Evolutionary conservation across 495 filamentous ascomycete genomes (phyloP).

Genomic region (Podospora sp.): DNA sequence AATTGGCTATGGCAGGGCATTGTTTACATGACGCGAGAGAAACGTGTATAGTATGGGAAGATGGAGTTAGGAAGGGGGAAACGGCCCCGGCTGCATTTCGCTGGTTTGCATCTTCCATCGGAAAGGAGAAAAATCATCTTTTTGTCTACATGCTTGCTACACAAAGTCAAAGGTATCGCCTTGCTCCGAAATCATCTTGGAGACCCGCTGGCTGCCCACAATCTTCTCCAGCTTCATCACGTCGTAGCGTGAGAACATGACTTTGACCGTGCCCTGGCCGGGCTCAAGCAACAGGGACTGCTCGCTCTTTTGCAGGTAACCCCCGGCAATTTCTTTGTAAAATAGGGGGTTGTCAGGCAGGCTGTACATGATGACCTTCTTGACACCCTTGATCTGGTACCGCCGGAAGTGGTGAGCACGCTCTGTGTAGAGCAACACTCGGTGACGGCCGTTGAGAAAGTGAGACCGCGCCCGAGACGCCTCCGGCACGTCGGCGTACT

Average conservation of each 20-base stretch:
- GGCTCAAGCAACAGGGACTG: constrained; percentile 53
- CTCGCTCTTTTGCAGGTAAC: constrained; percentile 61
- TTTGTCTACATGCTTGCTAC: constrained; percentile 18
- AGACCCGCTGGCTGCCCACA: constrained; percentile 76
- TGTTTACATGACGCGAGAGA: constrained; percentile 9
- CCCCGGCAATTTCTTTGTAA: constrained; percentile 83
- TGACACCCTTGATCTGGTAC: constrained; percentile 77
- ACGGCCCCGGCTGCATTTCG: background rate
- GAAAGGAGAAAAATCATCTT: constrained; percentile 11
- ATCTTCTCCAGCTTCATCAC: constrained; percentile 83
- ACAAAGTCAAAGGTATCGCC: constrained; percentile 91
- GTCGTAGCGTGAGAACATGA: constrained; percentile 87
- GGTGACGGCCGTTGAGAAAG: constrained; percentile 80
- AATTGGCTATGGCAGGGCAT: background rate
- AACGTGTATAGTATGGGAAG: constrained; percentile 15
- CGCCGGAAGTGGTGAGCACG: constrained; percentile 92
- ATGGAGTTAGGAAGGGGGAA: constrained; percentile 12
- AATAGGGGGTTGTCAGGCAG: constrained; percentile 87
- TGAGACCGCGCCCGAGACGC: constrained; percentile 82
- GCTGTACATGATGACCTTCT: constrained; percentile 79
- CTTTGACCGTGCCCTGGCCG: constrained; percentile 61
- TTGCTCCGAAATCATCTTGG: constrained; percentile 71
- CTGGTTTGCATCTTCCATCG: background rate
- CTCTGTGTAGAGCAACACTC: constrained; percentile 86
- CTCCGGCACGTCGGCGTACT: constrained; percentile 77